Conservation (phyloP, 805 yeast genomes). For the Tetrapisispora pingtungensis region DNA sequence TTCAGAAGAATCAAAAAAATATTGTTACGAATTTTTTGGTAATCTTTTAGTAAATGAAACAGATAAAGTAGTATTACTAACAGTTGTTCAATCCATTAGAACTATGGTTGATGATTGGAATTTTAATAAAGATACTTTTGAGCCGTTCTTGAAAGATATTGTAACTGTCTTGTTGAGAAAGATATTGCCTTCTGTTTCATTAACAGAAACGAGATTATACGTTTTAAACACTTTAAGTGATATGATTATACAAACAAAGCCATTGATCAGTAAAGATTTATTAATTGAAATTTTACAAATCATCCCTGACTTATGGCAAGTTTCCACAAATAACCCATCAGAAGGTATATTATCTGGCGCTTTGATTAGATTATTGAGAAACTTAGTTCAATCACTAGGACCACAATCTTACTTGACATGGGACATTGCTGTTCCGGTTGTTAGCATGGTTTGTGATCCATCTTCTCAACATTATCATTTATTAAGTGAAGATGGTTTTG, state of each 20-base stretch:
- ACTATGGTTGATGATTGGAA: slow-evolving; percentile 79
- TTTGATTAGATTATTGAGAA: slow-evolving; percentile 46
- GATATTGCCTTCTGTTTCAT: slow-evolving; percentile 40
- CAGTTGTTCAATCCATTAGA: slow-evolving; percentile 61
- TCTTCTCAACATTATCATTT: slow-evolving; percentile 44
- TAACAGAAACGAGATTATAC: slow-evolving; percentile 70
- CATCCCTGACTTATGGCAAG: slow-evolving; percentile 76
- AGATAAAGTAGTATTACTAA: slow-evolving; percentile 73
- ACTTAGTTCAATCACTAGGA: slow-evolving; percentile 47
- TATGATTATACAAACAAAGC: slow-evolving; percentile 54
- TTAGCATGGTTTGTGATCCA: slow-evolving; percentile 52
- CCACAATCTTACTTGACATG: slow-evolving; percentile 40
- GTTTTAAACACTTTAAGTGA: slow-evolving; percentile 58
- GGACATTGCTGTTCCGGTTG: slow-evolving; percentile 54
- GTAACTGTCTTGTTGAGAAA: slow-evolving; percentile 38
- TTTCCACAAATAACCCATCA: slow-evolving; percentile 30
- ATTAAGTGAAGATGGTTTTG: slow-evolving; percentile 77
- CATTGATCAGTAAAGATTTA: slow-evolving; percentile 43
- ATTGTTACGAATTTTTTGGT: slow-evolving; percentile 49
- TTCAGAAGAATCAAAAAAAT: slow-evolving; percentile 44
- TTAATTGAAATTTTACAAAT: slow-evolving; percentile 41
- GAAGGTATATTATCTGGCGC: slow-evolving; percentile 39
- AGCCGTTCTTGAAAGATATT: slow-evolving; percentile 50
- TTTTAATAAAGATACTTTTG: slow-evolving; percentile 57
- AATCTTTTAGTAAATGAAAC: slow-evolving; percentile 41